phyloP scores from a whole-genome alignment of 495 filamentous ascomycete species.

The Aspergillus coremiiformis region DNA sequence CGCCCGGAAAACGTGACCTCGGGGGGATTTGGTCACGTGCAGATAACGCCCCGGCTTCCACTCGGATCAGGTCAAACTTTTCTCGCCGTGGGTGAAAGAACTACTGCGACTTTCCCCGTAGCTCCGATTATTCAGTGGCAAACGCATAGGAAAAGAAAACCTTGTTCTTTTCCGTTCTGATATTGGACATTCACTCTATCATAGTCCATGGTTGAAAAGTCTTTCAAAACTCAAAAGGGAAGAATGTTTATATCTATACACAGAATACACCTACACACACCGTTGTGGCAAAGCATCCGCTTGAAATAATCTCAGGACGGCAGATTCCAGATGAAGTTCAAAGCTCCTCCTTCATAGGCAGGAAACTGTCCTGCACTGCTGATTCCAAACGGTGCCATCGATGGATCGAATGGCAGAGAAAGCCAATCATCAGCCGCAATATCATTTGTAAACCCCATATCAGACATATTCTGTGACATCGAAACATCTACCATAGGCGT shows the following conservation, averaged over 20 bases:
- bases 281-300: not conserved
- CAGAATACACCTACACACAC: not conserved
- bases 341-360: conserved; percentile 42
- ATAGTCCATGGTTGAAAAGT: not conserved
- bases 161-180: not conserved
- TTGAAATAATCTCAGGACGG: conserved; percentile 22
- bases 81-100: not conserved
- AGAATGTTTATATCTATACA: not conserved
- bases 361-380: conserved; percentile 38
- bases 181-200: not conserved
- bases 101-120: not conserved
- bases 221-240: not conserved
- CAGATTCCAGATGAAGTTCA: conserved; percentile 48
- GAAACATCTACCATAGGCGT: conserved; percentile 16
- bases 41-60: conserved; percentile 8
- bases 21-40: conserved; percentile 8
- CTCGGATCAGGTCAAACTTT: not conserved
- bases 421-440: conserved; percentile 46
- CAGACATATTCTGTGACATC: conserved; percentile 25
- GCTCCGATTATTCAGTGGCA: not conserved
- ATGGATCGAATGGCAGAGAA: conserved; percentile 46
- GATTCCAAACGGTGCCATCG: conserved; percentile 48
- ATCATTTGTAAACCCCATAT: conserved; percentile 30
- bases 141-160: not conserved
- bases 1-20: conserved; percentile 16